phyloP scores from a whole-genome alignment of 441 rosid genomes.

The Populus hybrid region DNA sequence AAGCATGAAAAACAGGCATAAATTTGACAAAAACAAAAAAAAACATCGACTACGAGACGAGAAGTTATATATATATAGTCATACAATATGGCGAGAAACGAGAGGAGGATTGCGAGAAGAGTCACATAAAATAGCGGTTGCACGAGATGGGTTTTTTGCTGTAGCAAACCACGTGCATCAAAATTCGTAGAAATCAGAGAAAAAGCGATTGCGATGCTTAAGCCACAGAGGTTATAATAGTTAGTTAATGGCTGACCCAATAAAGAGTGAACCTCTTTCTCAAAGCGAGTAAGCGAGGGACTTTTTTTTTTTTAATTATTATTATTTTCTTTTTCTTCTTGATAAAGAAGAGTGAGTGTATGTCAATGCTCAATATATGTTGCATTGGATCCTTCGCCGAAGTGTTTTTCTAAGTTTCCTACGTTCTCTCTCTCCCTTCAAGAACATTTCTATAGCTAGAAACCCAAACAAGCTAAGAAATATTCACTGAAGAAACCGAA shows the following conservation, averaged over 20 bases:
- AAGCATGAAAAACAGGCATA: too few relatives aligned
- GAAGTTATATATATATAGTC: background rate
- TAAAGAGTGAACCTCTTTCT: background rate
- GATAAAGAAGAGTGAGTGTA: constrained; percentile 16
- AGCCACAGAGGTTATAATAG: constrained; percentile 5
- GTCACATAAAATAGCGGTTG: constrained; percentile 10
- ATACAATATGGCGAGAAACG: constrained; percentile 10
- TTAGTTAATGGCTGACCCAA: constrained; percentile 9
- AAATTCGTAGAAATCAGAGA: constrained; percentile 34
- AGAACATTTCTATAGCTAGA: constrained; percentile 21
- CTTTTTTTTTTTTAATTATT: background rate
- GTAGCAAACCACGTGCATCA: constrained; percentile 41
- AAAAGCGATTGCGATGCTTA: constrained; percentile 20
- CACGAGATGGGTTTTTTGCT: constrained; percentile 14
- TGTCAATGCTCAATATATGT: constrained; percentile 19
- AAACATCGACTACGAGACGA: background rate
- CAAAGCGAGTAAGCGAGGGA: constrained; percentile 14
- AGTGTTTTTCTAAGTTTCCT: constrained; percentile 32
- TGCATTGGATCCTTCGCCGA: constrained; percentile 88
- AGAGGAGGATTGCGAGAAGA: background rate
- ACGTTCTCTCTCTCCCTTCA: constrained; percentile 14
- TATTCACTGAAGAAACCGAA: background rate
- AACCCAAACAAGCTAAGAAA: constrained; percentile 28
- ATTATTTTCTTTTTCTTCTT: background rate
- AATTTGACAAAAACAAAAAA: too few relatives aligned